phyloP scores from a whole-genome alignment of 1,139 yeast species.

The Blastobotrys illinoisensis region DNA sequence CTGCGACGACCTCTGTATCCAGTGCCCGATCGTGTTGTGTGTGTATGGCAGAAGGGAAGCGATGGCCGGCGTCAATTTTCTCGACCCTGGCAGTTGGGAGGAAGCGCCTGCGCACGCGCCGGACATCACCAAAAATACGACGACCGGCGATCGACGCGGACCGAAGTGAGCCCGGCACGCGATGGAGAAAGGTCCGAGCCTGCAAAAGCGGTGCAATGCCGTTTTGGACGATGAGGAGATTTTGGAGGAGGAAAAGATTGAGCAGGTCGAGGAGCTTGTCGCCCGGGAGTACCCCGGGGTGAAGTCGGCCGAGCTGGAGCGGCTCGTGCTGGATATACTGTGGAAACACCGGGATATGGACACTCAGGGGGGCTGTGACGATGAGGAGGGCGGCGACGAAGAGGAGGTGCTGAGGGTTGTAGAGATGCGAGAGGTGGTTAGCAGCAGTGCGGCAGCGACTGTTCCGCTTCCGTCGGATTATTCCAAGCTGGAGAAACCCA shows the following conservation, averaged over 20 bases:
- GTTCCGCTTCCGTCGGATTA: slow-evolving; percentile 17
- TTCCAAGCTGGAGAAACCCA: slow-evolving; percentile 14
- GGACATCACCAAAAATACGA: background rate
- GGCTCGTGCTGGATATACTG: slow-evolving; percentile 36
- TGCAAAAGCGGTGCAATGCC: slow-evolving; percentile 30
- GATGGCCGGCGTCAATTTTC: background rate
- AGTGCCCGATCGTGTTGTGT: background rate
- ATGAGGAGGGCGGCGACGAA: background rate
- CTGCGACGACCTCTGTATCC: background rate
- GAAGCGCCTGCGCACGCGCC: background rate
- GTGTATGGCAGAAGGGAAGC: background rate
- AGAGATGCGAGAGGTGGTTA: slow-evolving; percentile 3
- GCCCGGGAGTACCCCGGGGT: slow-evolving; percentile 16
- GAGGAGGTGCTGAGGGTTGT: slow-evolving; percentile 2
- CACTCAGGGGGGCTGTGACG: slow-evolving; percentile 7
- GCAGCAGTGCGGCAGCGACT: background rate
- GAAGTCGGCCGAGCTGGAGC: slow-evolving; percentile 22
- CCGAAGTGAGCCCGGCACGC: background rate
- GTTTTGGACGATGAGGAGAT: slow-evolving; percentile 29
- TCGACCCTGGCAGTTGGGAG: background rate
- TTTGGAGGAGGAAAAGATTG: slow-evolving; percentile 38
- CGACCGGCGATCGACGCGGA: background rate
- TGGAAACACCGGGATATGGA: slow-evolving; percentile 37
- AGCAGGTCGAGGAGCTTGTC: slow-evolving; percentile 34
- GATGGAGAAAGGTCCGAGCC: slow-evolving; percentile 26